Evolutionary conservation across 495 filamentous ascomycete genomes (phyloP).

Genomic region (Parathielavia hyrcaniae): DNA sequence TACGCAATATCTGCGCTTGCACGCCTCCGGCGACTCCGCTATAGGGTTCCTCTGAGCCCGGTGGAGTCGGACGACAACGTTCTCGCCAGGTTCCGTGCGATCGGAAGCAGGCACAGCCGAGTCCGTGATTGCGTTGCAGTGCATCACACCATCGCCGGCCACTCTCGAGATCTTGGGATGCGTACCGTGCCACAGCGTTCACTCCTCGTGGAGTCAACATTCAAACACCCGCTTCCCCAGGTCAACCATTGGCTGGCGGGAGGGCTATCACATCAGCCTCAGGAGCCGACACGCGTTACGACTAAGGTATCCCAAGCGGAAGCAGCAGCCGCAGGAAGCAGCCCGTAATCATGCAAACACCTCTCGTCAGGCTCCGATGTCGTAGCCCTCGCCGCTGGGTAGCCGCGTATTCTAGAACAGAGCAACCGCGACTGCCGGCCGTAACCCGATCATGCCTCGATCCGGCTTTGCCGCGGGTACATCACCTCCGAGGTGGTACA

Average conservation of each 20-base stretch:
- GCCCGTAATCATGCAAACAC: neutral
- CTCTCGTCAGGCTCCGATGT: neutral
- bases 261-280: neutral
- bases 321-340: neutral
- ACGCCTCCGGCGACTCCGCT: too few relatives aligned
- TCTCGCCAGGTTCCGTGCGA: neutral
- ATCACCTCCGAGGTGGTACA: constrained; percentile 1
- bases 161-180: neutral
- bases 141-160: neutral
- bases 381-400: neutral
- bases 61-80: neutral
- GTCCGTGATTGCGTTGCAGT: too few relatives aligned
- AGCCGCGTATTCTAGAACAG: neutral
- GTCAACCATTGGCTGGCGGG: neutral
- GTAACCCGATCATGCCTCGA: constrained; percentile 1
- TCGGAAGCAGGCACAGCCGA: neutral
- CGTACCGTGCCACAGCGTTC: neutral
- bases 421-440: constrained; percentile 9
- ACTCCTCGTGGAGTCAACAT: neutral
- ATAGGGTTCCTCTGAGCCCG: too few relatives aligned
- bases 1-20: neutral
- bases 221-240: neutral
- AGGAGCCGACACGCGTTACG: neutral
- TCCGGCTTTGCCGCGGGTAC: neutral
- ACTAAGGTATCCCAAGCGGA: neutral